Conservation (phyloP, 371 early-diverging fungal genomes). For the Apophysomyces sp. region DNA sequence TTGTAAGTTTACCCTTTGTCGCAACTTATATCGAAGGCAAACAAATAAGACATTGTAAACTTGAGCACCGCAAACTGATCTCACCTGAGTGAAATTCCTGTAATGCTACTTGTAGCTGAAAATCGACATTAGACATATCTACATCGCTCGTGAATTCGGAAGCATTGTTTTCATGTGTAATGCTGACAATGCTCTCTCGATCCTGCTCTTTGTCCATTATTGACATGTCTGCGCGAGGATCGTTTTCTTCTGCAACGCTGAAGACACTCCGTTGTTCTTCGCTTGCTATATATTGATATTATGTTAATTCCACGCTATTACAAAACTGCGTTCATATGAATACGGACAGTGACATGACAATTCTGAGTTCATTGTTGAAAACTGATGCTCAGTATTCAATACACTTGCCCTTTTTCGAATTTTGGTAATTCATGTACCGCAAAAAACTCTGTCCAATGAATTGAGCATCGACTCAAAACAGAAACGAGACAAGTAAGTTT, state of each 20-base stretch:
- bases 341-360: background rate
- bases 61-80: background rate
- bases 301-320: background rate
- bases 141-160: background rate
- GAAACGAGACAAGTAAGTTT: too few relatives aligned
- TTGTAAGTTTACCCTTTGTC: background rate
- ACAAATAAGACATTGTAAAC: background rate
- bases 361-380: background rate
- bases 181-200: background rate
- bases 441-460: background rate
- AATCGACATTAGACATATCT: background rate
- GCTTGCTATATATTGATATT: background rate
- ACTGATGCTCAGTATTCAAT: background rate
- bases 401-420: too few relatives aligned
- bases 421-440: too few relatives aligned
- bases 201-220: background rate
- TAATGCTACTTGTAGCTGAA: background rate
- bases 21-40: background rate
- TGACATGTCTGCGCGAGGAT: background rate
- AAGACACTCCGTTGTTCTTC: background rate
- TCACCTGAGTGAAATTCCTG: background rate
- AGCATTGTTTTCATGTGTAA: background rate
- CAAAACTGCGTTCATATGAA: background rate
- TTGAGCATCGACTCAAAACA: too few relatives aligned
- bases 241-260: background rate